Evolutionary conservation across 148 eudicot genomes (phyloP), one percentile per base, ranked within the genome.

Genomic region (Gaultheria prostrata): DNA sequence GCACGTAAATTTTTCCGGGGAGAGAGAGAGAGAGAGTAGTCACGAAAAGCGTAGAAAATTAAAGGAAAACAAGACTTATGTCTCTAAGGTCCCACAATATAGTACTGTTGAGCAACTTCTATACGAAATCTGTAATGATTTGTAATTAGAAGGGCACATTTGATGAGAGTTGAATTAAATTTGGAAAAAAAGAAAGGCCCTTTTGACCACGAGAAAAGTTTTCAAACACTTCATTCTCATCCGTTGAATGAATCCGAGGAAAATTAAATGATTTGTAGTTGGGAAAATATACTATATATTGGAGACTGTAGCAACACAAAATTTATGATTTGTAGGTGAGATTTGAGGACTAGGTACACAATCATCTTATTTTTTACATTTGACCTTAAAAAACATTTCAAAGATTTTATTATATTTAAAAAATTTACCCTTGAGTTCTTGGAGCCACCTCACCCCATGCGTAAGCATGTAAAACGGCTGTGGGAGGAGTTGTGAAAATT

Each of bases 61-160:
- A 28, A n/a, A 80, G 46, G n/a, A 4, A 46, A 26, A 26, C n/a
- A 7, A 26, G 49, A 43, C 32, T 32, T 3, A 28, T 63, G 30
- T 63, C 21, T 12, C 21, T 14, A 11, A 8, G 54, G 74, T 50
- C 54, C 74, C 82, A 80, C 56, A 63, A 12, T 15, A 32, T 32
- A 15, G 14, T 6, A n/a, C n/a, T n/a, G 33, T 26, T n/a, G 77
- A 65, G 33, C 83, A 50, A 28, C 63, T 82, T 70, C 67, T 11
- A 46, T 10, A 82, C 77, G 83, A 65, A 82, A 70, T 50, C 51
- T 49, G 77, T 32, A 72, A 72, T 82, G 84, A 82, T 51, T 72
- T 82, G 49, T 67, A 53, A 53, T 1, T 82, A 53, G 67, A 30
- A 61, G 14, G 73, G 82, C 18, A 24, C 82, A 43, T 79, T 35